Percentiles rank a stretch among this genome's conserved stretches.
These are phyloP conservation scores for Cercophora samala DNA, from an alignment of 495 filamentous ascomycete species.

Conservation along the genomic window DNA sequence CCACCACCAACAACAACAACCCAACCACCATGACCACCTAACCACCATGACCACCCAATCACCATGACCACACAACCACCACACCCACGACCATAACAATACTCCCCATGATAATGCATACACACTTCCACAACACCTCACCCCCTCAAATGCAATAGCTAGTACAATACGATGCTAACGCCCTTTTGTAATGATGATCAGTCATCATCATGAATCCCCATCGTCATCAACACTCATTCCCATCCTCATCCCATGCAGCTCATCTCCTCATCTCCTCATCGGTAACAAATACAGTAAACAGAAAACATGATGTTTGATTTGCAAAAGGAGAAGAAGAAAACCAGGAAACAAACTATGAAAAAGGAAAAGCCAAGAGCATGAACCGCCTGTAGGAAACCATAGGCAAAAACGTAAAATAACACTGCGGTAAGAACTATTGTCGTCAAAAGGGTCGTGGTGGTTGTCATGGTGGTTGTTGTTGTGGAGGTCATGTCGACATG, in stretches of 20 bases:
- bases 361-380: background rate
- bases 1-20: background rate
- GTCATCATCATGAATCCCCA: constrained; percentile 12
- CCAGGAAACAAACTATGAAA: background rate
- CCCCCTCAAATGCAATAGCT: background rate
- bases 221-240: constrained; percentile 10
- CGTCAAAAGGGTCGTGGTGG: background rate
- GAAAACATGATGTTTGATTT: background rate
- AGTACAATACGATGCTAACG: constrained; percentile 8
- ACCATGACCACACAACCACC: background rate
- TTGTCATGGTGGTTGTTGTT: background rate
- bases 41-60: background rate
- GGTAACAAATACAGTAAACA: background rate
- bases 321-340: background rate
- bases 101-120: background rate
- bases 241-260: background rate
- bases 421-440: background rate
- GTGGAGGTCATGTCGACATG: background rate
- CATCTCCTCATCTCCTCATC: background rate
- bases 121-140: background rate
- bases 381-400: background rate
- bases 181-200: background rate
- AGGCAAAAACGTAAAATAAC: constrained; percentile 5
- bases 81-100: background rate
- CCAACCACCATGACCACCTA: background rate